A percentile compares a stretch with the other conserved stretches of the same genome.
These are phyloP conservation scores for Coleophoma eucalyptorum DNA, from an alignment of 2,329 filamentous ascomycete genomes.

Conservation along the genomic window DNA sequence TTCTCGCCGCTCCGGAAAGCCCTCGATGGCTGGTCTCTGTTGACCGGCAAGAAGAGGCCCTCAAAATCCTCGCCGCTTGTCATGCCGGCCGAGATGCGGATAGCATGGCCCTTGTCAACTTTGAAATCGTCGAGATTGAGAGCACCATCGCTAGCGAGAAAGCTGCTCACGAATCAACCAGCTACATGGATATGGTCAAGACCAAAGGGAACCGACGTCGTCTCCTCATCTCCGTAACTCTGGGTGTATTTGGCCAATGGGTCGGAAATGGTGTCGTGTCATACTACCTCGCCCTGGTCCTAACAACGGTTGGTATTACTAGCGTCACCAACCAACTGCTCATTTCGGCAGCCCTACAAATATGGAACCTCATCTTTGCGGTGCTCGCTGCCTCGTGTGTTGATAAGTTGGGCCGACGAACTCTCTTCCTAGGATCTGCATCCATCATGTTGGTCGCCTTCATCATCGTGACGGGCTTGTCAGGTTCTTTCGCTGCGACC, in stretches of 20 bases:
- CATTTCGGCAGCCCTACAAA: background rate
- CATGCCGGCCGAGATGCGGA: slow-evolving; percentile 31
- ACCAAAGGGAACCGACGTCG: slow-evolving; percentile 5
- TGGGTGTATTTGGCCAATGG: slow-evolving; percentile 5
- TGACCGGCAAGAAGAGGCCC: slow-evolving; percentile 26
- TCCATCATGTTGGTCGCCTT: slow-evolving; percentile 39
- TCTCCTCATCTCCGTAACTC: slow-evolving; percentile 5
- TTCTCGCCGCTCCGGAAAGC: slow-evolving; percentile 29
- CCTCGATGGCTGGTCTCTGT: slow-evolving; percentile 31
- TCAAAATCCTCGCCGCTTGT: slow-evolving; percentile 30
- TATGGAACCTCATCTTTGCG: background rate
- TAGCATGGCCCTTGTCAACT: slow-evolving; percentile 33
- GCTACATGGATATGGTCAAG: slow-evolving; percentile 1
- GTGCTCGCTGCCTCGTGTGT: background rate
- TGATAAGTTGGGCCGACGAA: slow-evolving; percentile 27
- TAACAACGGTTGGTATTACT: slow-evolving; percentile 14
- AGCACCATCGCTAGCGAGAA: slow-evolving; percentile 26
- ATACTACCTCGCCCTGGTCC: slow-evolving; percentile 32
- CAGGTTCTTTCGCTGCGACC: slow-evolving; percentile 24
- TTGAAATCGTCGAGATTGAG: slow-evolving; percentile 24
- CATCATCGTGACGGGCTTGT: slow-evolving; percentile 36
- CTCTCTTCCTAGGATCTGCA: slow-evolving; percentile 37
- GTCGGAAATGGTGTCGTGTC: slow-evolving; percentile 17
- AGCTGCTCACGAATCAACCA: slow-evolving; percentile 31
- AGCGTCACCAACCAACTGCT: background rate